Conservation (phyloP, 495 filamentous ascomycete genomes). For the Podospora bellae-mahoneyi region DNA sequence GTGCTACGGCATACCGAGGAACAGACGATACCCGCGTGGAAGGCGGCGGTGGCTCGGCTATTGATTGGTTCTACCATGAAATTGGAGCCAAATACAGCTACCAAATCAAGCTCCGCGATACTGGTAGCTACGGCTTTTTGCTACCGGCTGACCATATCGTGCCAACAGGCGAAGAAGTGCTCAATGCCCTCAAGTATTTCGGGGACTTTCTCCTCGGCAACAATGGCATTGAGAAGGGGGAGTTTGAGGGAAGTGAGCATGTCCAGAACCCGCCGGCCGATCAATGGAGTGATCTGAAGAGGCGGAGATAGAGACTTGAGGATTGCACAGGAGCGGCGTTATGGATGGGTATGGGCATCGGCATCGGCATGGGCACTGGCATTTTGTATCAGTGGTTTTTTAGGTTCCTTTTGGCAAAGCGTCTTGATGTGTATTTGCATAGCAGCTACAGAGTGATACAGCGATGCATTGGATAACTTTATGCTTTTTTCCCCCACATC, state of each 20-base stretch:
- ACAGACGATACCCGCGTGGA: conserved; percentile 46
- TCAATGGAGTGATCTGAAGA: conserved; percentile 26
- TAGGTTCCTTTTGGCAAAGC: not conserved
- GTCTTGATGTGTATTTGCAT: not conserved
- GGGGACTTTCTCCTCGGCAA: conserved; percentile 70
- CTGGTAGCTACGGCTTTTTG: conserved; percentile 89
- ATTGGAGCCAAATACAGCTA: conserved; percentile 78
- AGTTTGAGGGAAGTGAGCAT: not conserved
- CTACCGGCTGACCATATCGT: conserved; percentile 84
- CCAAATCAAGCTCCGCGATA: conserved; percentile 93
- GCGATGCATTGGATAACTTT: too few relatives aligned
- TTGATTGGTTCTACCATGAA: conserved; percentile 96
- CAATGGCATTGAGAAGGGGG: conserved; percentile 52
- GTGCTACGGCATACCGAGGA: conserved; percentile 44
- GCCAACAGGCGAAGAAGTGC: conserved; percentile 82
- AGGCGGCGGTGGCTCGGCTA: conserved; percentile 73
- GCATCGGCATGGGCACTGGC: too few relatives aligned
- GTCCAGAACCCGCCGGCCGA: not conserved
- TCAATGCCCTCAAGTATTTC: conserved; percentile 76
- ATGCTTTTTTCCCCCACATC: too few relatives aligned
- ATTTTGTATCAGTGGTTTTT: not conserved
- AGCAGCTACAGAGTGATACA: too few relatives aligned
- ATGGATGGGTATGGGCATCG: not conserved
- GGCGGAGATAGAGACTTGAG: conserved; percentile 6
- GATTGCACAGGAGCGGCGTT: not conserved